Conservation (phyloP, 345 rosid genomes). For the Draba incana region DNA sequence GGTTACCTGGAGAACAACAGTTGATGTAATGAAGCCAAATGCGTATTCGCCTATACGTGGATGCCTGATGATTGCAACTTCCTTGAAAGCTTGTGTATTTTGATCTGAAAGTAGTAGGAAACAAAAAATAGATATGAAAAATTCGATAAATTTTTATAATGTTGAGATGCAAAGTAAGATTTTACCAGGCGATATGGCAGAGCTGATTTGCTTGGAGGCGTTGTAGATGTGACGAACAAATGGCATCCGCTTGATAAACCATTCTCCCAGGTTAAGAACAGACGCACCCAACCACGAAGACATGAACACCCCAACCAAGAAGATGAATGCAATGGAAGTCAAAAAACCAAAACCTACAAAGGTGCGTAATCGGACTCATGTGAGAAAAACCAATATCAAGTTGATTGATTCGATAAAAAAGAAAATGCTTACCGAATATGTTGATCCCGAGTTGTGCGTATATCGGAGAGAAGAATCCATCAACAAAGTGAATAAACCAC, state of each 20-base stretch:
- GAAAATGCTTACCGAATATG: constrained; percentile 74
- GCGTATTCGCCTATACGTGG: constrained; percentile 97
- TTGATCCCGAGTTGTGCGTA: constrained; percentile 94
- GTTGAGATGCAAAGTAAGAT: not conserved
- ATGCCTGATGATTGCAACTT: constrained; percentile 92
- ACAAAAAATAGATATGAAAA: constrained; percentile 15
- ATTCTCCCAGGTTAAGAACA: constrained; percentile 89
- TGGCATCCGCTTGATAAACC: constrained; percentile 99
- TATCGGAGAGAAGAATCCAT: constrained; percentile 98
- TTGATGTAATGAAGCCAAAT: constrained; percentile 91
- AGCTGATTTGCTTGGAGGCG: constrained; percentile 98
- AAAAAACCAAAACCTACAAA: constrained; percentile 86
- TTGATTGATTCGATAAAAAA: not conserved
- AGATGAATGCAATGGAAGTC: constrained; percentile 93
- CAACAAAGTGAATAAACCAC: constrained; percentile 99
- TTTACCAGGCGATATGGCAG: constrained; percentile 97
- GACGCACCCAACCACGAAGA: constrained; percentile 99
- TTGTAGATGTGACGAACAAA: constrained; percentile 95
- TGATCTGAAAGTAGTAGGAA: constrained; percentile 53
- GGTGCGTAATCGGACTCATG: constrained; percentile 17
- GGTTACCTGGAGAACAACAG: constrained; percentile 80
- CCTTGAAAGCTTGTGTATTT: constrained; percentile 93
- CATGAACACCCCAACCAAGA: constrained; percentile 99
- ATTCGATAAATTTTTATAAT: not conserved
- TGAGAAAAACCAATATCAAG: not conserved